phyloP scores from a whole-genome alignment of 352 stramenopile species.

The Phytophthora pseudosyringae region DNA sequence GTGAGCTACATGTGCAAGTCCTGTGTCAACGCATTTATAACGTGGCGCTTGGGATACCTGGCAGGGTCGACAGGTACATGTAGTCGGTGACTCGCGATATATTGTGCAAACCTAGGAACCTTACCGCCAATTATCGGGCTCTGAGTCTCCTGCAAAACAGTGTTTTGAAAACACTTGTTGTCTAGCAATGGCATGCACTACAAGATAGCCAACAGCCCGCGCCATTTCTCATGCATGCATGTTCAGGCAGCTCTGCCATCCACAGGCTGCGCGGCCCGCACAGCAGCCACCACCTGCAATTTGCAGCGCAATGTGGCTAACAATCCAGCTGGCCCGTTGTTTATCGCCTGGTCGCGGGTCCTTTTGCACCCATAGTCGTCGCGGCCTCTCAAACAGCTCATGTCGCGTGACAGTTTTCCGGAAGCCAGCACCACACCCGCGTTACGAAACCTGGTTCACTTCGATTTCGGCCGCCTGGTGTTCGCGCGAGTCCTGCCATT shows the following conservation, averaged over 20 bases:
- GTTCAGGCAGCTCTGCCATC: neutral
- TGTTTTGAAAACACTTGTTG: no score
- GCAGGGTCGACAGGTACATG: no score
- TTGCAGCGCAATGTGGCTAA: neutral
- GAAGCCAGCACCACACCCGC: conserved; percentile 26
- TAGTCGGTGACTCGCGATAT: no score
- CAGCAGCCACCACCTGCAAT: neutral
- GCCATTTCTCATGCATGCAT: no score
- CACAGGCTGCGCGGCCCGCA: neutral
- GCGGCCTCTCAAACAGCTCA: conserved; percentile 1
- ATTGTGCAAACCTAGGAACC: no score
- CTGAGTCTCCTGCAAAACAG: no score
- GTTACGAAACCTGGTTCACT: conserved; percentile 24
- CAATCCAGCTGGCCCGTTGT: neutral
- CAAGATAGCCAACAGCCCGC: no score
- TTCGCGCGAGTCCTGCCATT: neutral
- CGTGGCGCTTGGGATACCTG: no score
- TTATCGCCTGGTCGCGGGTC: conserved; percentile 18
- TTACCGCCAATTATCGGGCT: no score
- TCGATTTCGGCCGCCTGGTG: conserved; percentile 14
- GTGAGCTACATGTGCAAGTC: no score
- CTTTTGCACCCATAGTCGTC: conserved; percentile 26
- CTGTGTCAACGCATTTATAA: no score
- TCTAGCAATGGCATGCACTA: no score
- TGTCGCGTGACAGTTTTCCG: conserved; percentile 18